These are phyloP conservation scores for Leishmania arabica DNA, from an alignment of 208 protist genomes.

Conservation along the genomic window DNA sequence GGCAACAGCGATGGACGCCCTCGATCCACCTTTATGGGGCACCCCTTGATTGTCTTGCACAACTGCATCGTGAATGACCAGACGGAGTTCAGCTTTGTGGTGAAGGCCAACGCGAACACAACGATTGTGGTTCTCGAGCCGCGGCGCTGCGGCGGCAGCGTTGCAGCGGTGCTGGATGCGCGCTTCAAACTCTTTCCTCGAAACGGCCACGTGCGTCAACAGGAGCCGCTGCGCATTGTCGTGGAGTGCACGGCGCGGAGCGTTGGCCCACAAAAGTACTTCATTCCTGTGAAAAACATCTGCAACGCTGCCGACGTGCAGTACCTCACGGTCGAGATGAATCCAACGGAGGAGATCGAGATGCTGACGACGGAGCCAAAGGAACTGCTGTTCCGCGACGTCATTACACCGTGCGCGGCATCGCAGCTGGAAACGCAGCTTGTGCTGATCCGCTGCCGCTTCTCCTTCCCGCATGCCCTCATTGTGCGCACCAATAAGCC, in stretches of 20 bases:
- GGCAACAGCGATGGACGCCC: background rate
- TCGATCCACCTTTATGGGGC: conserved; percentile 63
- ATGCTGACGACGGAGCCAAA: conserved; percentile 66
- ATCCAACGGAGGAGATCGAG: conserved; percentile 69
- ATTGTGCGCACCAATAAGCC: conserved; percentile 80
- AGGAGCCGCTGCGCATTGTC: conserved; percentile 63
- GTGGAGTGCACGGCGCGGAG: conserved; percentile 79
- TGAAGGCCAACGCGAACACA: conserved; percentile 49
- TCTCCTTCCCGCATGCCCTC: conserved; percentile 63
- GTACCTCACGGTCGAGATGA: conserved; percentile 79
- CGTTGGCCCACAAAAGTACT: conserved; percentile 81
- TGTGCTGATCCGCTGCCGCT: conserved; percentile 64
- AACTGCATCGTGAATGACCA: conserved; percentile 78
- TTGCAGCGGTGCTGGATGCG: conserved; percentile 55
- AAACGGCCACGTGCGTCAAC: conserved; percentile 50
- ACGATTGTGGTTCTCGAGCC: conserved; percentile 82
- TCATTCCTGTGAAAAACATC: conserved; percentile 84
- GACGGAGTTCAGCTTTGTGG: conserved; percentile 70
- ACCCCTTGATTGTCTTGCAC: conserved; percentile 61
- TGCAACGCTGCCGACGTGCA: conserved; percentile 62
- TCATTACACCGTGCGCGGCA: conserved; percentile 67
- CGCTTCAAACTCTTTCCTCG: conserved; percentile 82
- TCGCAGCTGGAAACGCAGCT: conserved; percentile 61
- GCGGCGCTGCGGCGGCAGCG: conserved; percentile 49
- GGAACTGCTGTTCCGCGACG: conserved; percentile 61